A percentile compares a stretch with the other conserved stretches of the same genome.
Conservation (phyloP, 495 filamentous ascomycete genomes). For the Penicillium coprophilum region DNA sequence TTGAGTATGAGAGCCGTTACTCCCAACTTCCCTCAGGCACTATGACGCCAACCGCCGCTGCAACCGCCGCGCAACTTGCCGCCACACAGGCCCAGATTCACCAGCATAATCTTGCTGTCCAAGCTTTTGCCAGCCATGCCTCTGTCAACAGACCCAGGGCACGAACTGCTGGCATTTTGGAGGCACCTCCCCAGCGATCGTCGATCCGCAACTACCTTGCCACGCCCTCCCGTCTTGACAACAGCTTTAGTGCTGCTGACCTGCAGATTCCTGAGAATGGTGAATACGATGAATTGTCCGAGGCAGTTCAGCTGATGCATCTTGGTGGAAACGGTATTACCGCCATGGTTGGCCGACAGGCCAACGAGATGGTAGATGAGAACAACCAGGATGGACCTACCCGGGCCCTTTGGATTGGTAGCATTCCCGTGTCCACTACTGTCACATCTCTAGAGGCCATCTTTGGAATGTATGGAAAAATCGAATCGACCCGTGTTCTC, state of each 20-base stretch:
- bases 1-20: constrained; percentile 64
- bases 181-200: constrained; percentile 72
- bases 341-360: constrained; percentile 50
- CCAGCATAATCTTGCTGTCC: constrained; percentile 90
- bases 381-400: constrained; percentile 85
- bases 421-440: constrained; percentile 95
- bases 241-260: constrained; percentile 77
- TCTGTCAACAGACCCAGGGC: constrained; percentile 81
- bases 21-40: constrained; percentile 64
- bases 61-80: constrained; percentile 66
- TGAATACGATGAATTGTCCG: constrained; percentile 69
- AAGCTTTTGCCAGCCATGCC: constrained; percentile 83
- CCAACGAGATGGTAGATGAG: constrained; percentile 58
- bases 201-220: constrained; percentile 76
- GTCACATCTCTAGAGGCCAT: constrained; percentile 89
- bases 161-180: constrained; percentile 84
- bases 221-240: constrained; percentile 75
- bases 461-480: constrained; percentile 85
- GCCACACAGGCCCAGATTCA: constrained; percentile 89
- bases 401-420: constrained; percentile 92
- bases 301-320: constrained; percentile 78
- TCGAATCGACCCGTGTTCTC: constrained; percentile 87
- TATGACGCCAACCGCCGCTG: constrained; percentile 66
- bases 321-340: constrained; percentile 61
- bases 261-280: constrained; percentile 67